Evolutionary conservation across 1,284 basidiomycete genomes (phyloP), one percentile per base, ranked within the genome.

Genomic region (Trametes polyzona): DNA sequence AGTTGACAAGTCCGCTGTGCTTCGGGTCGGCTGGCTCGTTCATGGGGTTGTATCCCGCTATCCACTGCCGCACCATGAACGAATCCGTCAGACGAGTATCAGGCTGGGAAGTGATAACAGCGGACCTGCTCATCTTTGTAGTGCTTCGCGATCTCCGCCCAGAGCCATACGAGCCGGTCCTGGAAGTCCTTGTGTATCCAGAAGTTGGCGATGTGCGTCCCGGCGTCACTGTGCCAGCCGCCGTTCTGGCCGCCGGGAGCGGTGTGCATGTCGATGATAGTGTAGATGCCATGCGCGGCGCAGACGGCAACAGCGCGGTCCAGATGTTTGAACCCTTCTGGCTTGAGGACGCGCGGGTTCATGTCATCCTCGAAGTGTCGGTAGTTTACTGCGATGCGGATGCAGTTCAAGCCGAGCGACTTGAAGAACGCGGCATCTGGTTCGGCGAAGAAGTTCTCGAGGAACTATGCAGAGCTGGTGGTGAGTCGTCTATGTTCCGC

Each of bases 111-210:
- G 16, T 16, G 2, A n/a, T 26, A 2, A n/a, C 3, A 3, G 6
- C 55, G 24, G 9, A 62, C 63, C 59, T 57, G 58, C 36, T 91
- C 86, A 54, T 80, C 78, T 54, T 76, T 82, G 73, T 91, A 91
- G 64, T 83, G 84, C 63, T 71, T 68, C 0, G 89, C 87, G n/a
- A 91, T 76, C 64, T 86, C 73, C 47, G 77, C 76, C 90, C 90
- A 92, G 26, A 92, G 78, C 81, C 83, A 83, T 40, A 91, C 72
- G 4, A 82, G 71, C 3, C 88, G 78, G 67, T 91, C 87, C 69
- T 92, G 88, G 72, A 90, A 88, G 67, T 92, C 87, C 61, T 83
- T 88, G 74, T 90, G 88, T 10, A 74, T 75, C 87, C 87, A 92
- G 74, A 92, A 87, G 65, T 77, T 76, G 26, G 83, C 81, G 24